Percentiles rank a stretch among this genome's conserved stretches.
Evolutionary conservation across 306 rosid genomes (phyloP).

Genomic region (Boehmeria nivea): DNA sequence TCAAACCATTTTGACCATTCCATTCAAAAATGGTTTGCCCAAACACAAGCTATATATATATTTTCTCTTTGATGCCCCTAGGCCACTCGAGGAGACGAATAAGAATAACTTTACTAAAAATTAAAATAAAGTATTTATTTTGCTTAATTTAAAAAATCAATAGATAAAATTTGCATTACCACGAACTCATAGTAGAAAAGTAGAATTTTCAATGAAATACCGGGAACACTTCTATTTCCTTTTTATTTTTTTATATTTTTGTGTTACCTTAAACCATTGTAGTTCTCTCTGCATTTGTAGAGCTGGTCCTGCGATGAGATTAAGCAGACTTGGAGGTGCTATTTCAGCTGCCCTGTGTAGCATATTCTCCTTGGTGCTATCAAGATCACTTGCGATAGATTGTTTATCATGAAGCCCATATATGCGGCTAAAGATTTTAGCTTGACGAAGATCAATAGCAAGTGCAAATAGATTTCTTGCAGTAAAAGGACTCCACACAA

Average conservation of each 20-base stretch:
- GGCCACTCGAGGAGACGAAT: no score
- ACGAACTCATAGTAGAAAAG: no score
- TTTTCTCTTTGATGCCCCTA: no score
- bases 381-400: not conserved
- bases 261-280: slow-evolving; percentile 8
- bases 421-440: not conserved
- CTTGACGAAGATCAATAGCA: not conserved
- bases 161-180: no score
- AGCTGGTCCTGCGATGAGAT: slow-evolving; percentile 3
- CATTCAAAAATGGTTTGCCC: no score
- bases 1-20: no score
- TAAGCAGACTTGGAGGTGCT: not conserved
- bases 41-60: no score
- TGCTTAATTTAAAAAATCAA: no score
- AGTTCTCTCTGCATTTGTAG: slow-evolving; percentile 3
- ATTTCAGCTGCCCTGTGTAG: not conserved
- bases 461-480: not conserved
- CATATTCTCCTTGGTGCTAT: not conserved
- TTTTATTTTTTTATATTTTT: no score
- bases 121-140: no score
- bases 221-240: not conserved
- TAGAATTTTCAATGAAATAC: not conserved
- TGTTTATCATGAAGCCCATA: not conserved
- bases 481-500: not conserved
- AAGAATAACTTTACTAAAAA: no score